These are phyloP conservation scores for Circinella umbellata DNA, from an alignment of 371 early-diverging fungal species.

Conservation along the genomic window DNA sequence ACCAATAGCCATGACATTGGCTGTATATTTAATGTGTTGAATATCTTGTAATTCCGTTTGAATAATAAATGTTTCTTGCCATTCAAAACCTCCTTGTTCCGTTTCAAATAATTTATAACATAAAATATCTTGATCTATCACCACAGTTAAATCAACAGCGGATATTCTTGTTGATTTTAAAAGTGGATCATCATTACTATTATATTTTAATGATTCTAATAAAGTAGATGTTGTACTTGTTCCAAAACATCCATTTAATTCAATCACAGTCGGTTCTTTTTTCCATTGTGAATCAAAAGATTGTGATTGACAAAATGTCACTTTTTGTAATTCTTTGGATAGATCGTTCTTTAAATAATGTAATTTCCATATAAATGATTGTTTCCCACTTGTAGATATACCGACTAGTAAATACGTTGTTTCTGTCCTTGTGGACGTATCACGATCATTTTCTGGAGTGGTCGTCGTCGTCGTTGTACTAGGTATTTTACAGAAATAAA, in stretches of 20 bases:
- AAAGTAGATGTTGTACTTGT: slow-evolving; percentile 17
- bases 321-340: background rate
- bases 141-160: slow-evolving; percentile 1
- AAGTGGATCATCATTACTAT: too few relatives aligned
- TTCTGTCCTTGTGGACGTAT: background rate
- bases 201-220: slow-evolving; percentile 8
- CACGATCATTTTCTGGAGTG: background rate
- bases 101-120: slow-evolving; percentile 9
- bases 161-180: background rate
- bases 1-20: slow-evolving; percentile 27
- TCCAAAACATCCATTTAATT: slow-evolving; percentile 4
- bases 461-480: background rate
- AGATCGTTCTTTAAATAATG: background rate
- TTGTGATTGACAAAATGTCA: slow-evolving; percentile 13
- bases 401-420: slow-evolving; percentile 28
- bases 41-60: slow-evolving; percentile 21
- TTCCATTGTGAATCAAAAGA: slow-evolving; percentile 7
- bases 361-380: slow-evolving; percentile 35
- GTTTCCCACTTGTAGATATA: slow-evolving; percentile 20
- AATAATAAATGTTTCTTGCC: slow-evolving; percentile 32
- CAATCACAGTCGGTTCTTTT: background rate
- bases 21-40: slow-evolving; percentile 17
- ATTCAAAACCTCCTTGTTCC: slow-evolving; percentile 16
- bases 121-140: slow-evolving; percentile 12
- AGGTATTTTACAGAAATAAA: slow-evolving; percentile 39